These are phyloP conservation scores for Picea glauca DNA, from an alignment of 75 land plant genomes.

Conservation along the genomic window DNA sequence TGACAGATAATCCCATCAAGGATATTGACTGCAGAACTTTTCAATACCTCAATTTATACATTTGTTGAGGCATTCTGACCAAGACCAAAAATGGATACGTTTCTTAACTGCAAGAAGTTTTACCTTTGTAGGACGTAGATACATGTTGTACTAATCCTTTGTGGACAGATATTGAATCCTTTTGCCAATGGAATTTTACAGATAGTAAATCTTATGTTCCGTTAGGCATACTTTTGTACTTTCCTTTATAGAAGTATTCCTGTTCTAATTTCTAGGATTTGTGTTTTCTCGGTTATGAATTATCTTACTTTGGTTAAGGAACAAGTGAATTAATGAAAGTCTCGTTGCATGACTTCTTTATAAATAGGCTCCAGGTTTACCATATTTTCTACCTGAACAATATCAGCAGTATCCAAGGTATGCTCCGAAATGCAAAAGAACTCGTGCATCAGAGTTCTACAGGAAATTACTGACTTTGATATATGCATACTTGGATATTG, in stretches of 20 bases:
- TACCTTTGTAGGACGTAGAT: background rate
- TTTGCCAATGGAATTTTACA: no score
- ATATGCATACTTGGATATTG: background rate
- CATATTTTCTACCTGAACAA: slow-evolving; percentile 80
- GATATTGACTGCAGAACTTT: background rate
- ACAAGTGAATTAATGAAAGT: no score
- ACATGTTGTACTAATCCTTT: background rate
- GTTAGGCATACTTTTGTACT: background rate
- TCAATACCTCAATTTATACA: background rate
- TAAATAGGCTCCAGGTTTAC: slow-evolving; percentile 84
- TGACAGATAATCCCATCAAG: background rate
- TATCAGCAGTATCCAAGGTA: slow-evolving; percentile 86
- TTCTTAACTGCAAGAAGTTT: background rate
- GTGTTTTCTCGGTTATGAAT: background rate
- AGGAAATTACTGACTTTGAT: background rate
- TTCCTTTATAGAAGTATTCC: background rate
- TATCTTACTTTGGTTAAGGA: background rate
- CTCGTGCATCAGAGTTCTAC: background rate
- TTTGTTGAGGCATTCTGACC: background rate
- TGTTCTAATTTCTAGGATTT: background rate
- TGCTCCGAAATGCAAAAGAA: background rate
- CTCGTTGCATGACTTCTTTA: slow-evolving; percentile 11
- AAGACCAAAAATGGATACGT: background rate
- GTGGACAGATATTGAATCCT: background rate
- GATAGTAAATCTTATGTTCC: background rate